Conservation (phyloP, 345 rosid genomes). For the Camelina neglecta region DNA sequence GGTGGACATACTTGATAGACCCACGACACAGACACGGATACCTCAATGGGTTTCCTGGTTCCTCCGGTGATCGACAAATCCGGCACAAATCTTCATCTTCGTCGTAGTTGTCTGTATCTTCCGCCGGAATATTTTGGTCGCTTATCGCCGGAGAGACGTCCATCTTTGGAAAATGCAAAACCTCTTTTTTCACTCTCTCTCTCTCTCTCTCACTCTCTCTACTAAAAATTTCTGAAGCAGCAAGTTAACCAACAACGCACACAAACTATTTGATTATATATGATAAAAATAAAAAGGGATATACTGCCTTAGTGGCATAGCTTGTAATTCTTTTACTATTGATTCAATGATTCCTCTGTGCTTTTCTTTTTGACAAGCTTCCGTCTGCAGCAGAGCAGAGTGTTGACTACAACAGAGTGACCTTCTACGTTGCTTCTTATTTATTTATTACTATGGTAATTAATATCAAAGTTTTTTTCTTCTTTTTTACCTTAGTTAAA, state of each 20-base stretch:
- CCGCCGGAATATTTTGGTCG: neutral
- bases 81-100: slow-evolving; percentile 33
- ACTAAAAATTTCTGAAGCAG: too few species aligned
- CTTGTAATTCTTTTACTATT: too few species aligned
- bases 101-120: neutral
- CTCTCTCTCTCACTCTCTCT: too few species aligned
- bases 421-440: neutral
- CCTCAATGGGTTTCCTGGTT: slow-evolving; percentile 34
- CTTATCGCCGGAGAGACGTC: slow-evolving; percentile 2
- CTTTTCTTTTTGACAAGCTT: slow-evolving; percentile 11
- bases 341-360: neutral
- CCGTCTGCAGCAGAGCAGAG: neutral
- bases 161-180: neutral
- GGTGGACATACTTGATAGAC: slow-evolving; percentile 37
- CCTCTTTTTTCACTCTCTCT: neutral
- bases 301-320: too few species aligned
- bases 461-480: too few species aligned
- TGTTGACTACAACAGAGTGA: neutral
- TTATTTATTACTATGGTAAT: too few species aligned
- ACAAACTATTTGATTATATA: too few species aligned
- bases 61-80: slow-evolving; percentile 33
- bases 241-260: too few species aligned
- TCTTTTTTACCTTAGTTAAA: neutral
- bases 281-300: too few species aligned
- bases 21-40: slow-evolving; percentile 40